Evolutionary conservation across 23 red algal genomes (phyloP).

Genomic region (Chondrus crispus): DNA sequence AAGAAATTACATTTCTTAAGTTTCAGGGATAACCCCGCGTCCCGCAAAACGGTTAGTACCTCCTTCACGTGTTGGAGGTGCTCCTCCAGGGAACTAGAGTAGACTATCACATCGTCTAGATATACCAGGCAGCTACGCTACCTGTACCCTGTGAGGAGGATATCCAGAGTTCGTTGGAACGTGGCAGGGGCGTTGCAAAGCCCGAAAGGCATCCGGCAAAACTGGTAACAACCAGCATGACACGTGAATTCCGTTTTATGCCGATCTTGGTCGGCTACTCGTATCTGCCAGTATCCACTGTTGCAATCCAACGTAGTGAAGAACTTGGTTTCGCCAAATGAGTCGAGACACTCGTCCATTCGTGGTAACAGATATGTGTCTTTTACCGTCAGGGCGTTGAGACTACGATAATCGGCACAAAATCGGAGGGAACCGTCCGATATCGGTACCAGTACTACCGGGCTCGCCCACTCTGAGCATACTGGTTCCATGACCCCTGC

Average conservation of each 20-base stretch:
- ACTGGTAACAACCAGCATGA: background rate
- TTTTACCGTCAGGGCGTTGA: background rate
- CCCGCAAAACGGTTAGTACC: background rate
- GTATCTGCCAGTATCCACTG: constrained; percentile 13
- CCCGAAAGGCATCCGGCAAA: background rate
- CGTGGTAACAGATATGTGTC: background rate
- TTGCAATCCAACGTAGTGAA: constrained; percentile 2
- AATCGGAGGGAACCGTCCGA: background rate
- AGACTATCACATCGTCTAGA: constrained; percentile 23
- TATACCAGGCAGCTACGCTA: background rate
- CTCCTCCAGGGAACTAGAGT: background rate
- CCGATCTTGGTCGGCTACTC: background rate
- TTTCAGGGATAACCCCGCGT: background rate
- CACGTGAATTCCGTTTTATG: background rate
- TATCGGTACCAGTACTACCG: background rate
- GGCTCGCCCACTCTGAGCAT: background rate
- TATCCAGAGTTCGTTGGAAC: background rate
- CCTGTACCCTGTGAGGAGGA: background rate
- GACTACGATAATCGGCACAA: background rate
- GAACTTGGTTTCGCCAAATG: background rate
- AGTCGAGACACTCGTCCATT: background rate
- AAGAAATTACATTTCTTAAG: background rate
- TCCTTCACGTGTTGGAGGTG: background rate
- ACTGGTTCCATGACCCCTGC: background rate
- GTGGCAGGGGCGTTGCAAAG: background rate